phyloP scores from a whole-genome alignment of 164 flowering plant species.

The Euptelea pleiosperma region DNA sequence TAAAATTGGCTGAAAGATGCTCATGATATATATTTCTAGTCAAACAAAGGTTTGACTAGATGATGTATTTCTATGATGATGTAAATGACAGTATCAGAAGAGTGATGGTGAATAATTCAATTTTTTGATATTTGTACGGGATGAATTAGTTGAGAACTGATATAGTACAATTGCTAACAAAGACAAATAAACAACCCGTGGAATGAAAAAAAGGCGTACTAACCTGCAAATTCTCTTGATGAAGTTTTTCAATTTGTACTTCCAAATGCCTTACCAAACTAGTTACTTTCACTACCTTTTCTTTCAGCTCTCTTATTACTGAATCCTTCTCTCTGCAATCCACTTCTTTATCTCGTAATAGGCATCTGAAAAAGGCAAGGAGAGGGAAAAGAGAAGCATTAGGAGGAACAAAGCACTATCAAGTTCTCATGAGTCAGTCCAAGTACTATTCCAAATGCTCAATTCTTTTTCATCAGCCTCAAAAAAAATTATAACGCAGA shows the following conservation, averaged over 20 bases:
- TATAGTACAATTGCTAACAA: too few species aligned
- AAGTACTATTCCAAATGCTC: background rate
- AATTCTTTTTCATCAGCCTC: background rate
- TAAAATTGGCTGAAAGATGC: too few species aligned
- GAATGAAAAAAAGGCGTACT: conserved; percentile 13
- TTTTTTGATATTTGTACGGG: too few species aligned
- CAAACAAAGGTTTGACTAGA: too few species aligned
- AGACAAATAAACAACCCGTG: background rate
- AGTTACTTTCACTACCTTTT: conserved; percentile 60
- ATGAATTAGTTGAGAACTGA: too few species aligned
- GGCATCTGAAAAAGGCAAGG: conserved; percentile 49
- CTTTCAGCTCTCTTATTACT: conserved; percentile 66
- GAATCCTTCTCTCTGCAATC: conserved; percentile 77
- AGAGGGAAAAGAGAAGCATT: background rate
- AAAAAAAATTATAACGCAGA: background rate
- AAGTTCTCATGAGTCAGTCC: background rate
- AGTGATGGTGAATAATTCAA: too few species aligned
- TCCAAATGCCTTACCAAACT: conserved; percentile 55
- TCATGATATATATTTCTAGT: too few species aligned
- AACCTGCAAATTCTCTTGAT: conserved; percentile 50
- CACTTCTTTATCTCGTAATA: conserved; percentile 67
- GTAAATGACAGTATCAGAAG: too few species aligned
- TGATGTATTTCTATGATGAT: too few species aligned
- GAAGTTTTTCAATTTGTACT: conserved; percentile 54
- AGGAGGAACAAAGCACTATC: background rate